A percentile compares a stretch with the other conserved stretches of the same genome.
These are phyloP conservation scores for Colletotrichum australisinense DNA, from an alignment of 2,329 filamentous ascomycete species.

Conservation along the genomic window DNA sequence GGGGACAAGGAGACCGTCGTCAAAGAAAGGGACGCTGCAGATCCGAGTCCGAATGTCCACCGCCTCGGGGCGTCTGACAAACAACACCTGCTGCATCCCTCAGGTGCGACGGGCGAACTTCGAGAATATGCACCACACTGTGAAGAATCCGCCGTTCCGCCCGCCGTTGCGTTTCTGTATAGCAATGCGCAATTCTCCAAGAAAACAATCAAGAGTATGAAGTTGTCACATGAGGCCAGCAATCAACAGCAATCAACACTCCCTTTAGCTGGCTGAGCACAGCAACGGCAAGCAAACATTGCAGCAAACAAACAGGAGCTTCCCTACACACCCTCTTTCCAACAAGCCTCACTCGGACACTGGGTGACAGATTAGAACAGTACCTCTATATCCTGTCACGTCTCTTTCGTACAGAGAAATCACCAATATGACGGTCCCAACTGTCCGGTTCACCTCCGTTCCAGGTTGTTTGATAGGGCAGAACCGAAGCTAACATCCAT, in stretches of 20 bases:
- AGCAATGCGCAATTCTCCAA: neutral
- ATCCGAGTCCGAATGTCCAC: neutral
- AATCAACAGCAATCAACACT: neutral
- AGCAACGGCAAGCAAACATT: conserved; percentile 15
- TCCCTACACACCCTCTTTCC: neutral
- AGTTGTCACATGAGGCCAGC: neutral
- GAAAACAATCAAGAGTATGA: neutral
- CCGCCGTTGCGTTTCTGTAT: conserved; percentile 1
- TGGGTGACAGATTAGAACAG: neutral
- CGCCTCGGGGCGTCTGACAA: neutral
- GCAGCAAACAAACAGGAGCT: neutral
- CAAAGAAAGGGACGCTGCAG: neutral
- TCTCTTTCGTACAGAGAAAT: neutral
- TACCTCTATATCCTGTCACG: neutral
- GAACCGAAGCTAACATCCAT: neutral
- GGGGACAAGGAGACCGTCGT: neutral
- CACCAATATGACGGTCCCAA: conserved; percentile 17
- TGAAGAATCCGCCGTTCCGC: neutral
- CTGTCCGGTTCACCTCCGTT: conserved; percentile 8
- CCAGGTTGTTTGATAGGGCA: neutral
- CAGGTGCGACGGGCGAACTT: neutral
- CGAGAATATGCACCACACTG: conserved; percentile 3
- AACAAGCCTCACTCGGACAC: neutral
- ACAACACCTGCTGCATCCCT: neutral
- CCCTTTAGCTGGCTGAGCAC: neutral